A percentile compares a stretch with the other conserved stretches of the same genome.
phyloP scores from a whole-genome alignment of 176 grass and related monocot species.

The Juncus inflexus region DNA sequence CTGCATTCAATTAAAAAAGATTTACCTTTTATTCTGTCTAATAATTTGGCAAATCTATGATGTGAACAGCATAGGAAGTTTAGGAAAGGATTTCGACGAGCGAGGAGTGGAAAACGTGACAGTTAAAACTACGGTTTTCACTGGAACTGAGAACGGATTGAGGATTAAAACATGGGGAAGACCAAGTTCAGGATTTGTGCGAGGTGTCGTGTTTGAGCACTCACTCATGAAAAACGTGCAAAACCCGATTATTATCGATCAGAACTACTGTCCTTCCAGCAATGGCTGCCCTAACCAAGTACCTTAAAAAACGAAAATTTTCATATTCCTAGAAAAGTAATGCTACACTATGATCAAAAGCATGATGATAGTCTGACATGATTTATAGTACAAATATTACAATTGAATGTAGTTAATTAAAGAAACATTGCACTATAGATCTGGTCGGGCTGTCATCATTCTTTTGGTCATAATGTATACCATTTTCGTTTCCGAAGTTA shows the following conservation, averaged over 20 bases:
- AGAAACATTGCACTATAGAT: too few species aligned
- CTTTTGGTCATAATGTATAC: background rate
- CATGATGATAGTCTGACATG: background rate
- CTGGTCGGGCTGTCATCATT: too few species aligned
- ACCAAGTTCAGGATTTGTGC: conserved; percentile 30
- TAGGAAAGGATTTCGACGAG: conserved; percentile 42
- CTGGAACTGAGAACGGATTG: conserved; percentile 43
- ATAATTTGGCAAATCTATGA: background rate
- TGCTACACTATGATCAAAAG: too few species aligned
- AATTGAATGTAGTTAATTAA: too few species aligned
- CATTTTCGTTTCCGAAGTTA: background rate
- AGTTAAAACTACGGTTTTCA: conserved; percentile 35
- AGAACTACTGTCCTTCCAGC: conserved; percentile 48
- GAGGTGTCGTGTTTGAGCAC: conserved; percentile 42
- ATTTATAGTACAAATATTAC: background rate
- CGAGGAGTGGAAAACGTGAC: conserved; percentile 55
- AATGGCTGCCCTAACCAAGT: conserved; percentile 46
- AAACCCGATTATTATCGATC: conserved; percentile 63
- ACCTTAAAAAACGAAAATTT: background rate
- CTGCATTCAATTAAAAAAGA: background rate
- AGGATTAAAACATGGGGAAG: conserved; percentile 66
- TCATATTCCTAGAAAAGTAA: too few species aligned
- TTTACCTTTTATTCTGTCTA: background rate
- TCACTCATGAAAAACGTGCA: conserved; percentile 36
- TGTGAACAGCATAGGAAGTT: conserved; percentile 48